Evolutionary conservation across 108 stramenopile species (phyloP).

Genomic region (Cyclotella cryptica): DNA sequence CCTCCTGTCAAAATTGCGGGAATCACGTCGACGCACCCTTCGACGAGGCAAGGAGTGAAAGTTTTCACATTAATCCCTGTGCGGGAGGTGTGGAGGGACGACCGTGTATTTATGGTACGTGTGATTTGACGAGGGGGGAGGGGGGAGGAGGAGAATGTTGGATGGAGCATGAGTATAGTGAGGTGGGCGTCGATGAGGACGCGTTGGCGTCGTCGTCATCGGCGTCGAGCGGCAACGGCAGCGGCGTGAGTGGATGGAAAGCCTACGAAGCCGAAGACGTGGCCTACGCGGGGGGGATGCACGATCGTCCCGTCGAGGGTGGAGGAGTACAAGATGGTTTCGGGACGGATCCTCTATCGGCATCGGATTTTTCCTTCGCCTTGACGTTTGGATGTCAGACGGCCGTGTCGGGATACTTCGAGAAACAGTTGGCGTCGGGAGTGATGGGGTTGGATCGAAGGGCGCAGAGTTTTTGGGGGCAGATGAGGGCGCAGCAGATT

Average conservation of each 20-base stretch:
- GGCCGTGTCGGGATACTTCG: conserved; percentile 70
- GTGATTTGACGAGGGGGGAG: neutral
- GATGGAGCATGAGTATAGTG: conserved; percentile 23
- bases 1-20: conserved; percentile 62
- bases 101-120: conserved; percentile 33
- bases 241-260: conserved; percentile 35
- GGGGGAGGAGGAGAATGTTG: conserved; percentile 27
- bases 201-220: conserved; percentile 18
- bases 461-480: conserved; percentile 83
- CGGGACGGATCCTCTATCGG: conserved; percentile 16
- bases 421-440: conserved; percentile 92
- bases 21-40: conserved; percentile 70
- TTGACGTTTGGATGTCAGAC: conserved; percentile 96
- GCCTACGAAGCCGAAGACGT: conserved; percentile 47
- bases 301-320: conserved; percentile 21
- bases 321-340: neutral
- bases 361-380: conserved; percentile 21
- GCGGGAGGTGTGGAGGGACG: conserved; percentile 27
- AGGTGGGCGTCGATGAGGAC: neutral
- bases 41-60: conserved; percentile 41
- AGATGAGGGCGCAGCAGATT: conserved; percentile 72
- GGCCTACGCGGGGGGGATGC: conserved; percentile 44
- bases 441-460: conserved; percentile 94
- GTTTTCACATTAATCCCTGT: conserved; percentile 13
- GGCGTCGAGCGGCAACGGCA: too few species aligned